Conservation (phyloP, 2,329 filamentous ascomycete species). For the Ascomycota sp. region DNA sequence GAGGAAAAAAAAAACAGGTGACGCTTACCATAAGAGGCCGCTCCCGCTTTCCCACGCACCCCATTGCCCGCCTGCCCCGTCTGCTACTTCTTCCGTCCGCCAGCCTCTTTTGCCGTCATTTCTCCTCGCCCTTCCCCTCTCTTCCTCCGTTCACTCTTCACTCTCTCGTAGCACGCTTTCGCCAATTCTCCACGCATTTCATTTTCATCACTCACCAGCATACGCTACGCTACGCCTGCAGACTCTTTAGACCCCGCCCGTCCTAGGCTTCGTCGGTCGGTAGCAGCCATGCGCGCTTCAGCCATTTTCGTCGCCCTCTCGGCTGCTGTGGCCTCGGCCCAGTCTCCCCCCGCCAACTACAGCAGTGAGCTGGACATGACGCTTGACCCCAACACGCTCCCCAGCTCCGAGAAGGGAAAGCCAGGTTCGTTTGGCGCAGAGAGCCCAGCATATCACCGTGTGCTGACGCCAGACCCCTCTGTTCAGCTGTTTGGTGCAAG, state of each 20-base stretch:
- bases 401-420: constrained; percentile 4
- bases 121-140: constrained; percentile 1
- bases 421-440: no score
- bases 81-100: no score
- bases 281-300: constrained; percentile 16
- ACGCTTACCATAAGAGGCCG: no score
- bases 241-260: no score
- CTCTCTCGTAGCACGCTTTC: no score
- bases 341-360: constrained; percentile 14
- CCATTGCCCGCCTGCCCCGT: no score
- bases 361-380: constrained; percentile 18
- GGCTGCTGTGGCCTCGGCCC: constrained; percentile 19
- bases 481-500: constrained; percentile 26
- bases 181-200: no score
- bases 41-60: no score
- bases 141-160: background rate
- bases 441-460: no score
- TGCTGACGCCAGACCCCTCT: background rate
- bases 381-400: constrained; percentile 17
- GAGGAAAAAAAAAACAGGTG: no score
- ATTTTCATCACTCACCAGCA: background rate
- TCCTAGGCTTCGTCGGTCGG: no score
- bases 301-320: constrained; percentile 21
- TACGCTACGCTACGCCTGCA: background rate
- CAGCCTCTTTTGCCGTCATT: no score